Percentiles rank a stretch among this genome's conserved stretches.
Evolutionary conservation across 768 basidiomycete genomes (phyloP).

Genomic region (Lactifluus echinatus): DNA sequence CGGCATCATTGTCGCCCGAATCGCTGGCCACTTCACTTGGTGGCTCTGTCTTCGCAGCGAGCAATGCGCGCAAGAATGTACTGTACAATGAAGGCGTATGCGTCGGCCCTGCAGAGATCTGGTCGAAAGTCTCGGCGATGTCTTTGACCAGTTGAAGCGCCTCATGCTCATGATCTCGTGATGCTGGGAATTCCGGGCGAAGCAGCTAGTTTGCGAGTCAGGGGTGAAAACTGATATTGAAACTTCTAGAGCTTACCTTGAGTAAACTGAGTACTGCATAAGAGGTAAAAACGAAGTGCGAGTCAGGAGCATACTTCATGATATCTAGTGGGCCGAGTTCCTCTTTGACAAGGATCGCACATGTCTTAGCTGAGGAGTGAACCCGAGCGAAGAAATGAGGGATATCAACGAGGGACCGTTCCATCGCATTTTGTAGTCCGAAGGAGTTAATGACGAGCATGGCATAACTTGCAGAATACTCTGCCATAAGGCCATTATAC

Average conservation of each 20-base stretch:
- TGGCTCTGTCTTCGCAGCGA: constrained; percentile 41
- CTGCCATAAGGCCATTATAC: constrained; percentile 45
- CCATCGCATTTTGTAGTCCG: constrained; percentile 92
- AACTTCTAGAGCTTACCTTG: constrained; percentile 48
- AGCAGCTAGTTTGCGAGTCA: constrained; percentile 45
- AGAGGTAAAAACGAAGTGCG: constrained; percentile 84
- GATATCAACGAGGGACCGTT: constrained; percentile 61
- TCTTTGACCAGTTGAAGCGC: constrained; percentile 67
- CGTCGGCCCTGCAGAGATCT: constrained; percentile 61
- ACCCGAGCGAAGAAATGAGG: constrained; percentile 80
- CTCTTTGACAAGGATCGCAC: constrained; percentile 68
- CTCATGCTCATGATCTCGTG: constrained; percentile 63
- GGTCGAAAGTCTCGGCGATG: constrained; percentile 72
- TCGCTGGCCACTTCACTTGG: constrained; percentile 16
- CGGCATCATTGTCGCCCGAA: background rate
- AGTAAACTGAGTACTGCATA: constrained; percentile 89
- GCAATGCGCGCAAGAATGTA: constrained; percentile 69
- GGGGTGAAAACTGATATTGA: background rate
- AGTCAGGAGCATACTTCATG: constrained; percentile 81
- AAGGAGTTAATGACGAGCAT: constrained; percentile 91
- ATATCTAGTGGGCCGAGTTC: constrained; percentile 68
- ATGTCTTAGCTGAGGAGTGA: constrained; percentile 60
- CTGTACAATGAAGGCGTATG: constrained; percentile 92
- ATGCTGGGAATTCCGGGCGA: constrained; percentile 73
- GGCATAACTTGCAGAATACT: constrained; percentile 81